These are phyloP conservation scores for Russula vinacea DNA, from an alignment of 768 basidiomycete species.

Conservation along the genomic window DNA sequence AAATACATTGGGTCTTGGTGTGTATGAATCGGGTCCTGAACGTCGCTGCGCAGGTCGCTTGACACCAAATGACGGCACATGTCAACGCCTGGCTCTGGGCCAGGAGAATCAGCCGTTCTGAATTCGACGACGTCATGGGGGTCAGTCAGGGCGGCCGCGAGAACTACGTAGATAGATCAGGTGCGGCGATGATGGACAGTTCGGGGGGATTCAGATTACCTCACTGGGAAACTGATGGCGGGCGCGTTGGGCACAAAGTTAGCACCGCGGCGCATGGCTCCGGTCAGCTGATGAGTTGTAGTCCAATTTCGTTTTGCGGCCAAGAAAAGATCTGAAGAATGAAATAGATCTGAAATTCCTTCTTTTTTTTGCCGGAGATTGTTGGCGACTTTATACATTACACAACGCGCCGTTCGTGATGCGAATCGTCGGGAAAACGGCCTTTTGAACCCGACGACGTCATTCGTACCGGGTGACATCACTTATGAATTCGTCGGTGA, in stretches of 20 bases:
- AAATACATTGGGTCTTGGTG: neutral
- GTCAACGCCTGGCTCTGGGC: neutral
- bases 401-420: neutral
- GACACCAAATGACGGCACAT: slow-evolving; percentile 1
- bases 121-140: slow-evolving; percentile 19
- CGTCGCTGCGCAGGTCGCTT: neutral
- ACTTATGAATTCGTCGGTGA: neutral
- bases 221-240: neutral
- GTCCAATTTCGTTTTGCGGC: neutral
- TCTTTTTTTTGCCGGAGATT: neutral
- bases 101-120: neutral
- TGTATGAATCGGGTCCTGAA: neutral
- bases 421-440: neutral
- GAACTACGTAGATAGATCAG: neutral
- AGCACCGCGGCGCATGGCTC: neutral
- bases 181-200: neutral
- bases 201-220: slow-evolving; percentile 11
- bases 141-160: neutral
- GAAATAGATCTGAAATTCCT: slow-evolving; percentile 1
- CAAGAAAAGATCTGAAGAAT: slow-evolving; percentile 3
- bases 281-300: slow-evolving; percentile 2
- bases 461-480: slow-evolving; percentile 1
- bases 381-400: neutral
- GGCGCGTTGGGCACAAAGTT: neutral
- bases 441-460: neutral